Base-by-base conservation (phyloP, 1,284 basidiomycete genomes). In the Rhodotorula sp. region DNA sequence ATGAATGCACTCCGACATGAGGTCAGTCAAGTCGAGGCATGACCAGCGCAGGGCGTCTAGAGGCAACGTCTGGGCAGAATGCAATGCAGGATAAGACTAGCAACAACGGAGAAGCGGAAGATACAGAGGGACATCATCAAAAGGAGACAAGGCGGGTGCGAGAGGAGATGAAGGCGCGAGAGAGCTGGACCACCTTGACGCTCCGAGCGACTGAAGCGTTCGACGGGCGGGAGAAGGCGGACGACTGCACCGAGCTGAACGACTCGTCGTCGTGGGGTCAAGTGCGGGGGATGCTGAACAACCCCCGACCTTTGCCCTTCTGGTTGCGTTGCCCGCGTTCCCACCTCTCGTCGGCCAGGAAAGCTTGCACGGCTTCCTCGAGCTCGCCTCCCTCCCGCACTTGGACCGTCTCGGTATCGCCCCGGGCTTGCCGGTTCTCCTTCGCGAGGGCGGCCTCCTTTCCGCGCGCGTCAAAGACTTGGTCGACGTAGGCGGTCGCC, bases 351-450 rank as follows among this genome's bases (percentile, higher is more conserved):
- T 75, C 74, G 42, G 53, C 57, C 44, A 61, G 49, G 26, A 30
- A 75, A 2, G 57, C 58, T 45, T 61, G 56, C 3, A 57, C 24
- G 22, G 72, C 74, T 48, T 71, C 67, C 56, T 74, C 69, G 54
- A 75, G 54, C 55, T 75, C 74, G 4, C 70, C 74, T 4, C 74
- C 74, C 15, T 72, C 70, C 2, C 72, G 54, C 37, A 55, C 45
- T 6, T 62, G 46, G 6, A 63, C 59, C 18, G 48, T 48, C 1
- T 22, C 66, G 4, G 3, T 8, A 24, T 44, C 67, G 4, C 65
- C 62, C n/a, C 68, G 22, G 15, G 68, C 62, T 1, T 18, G 29
- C 22, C 66, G 14, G 49, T 72, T 74, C 61, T 30, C 24, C 10
- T 5, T 3, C 0, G 71, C 53, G n/a, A 70, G 67, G 33, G 46